Evolutionary conservation across 257 asterid species (phyloP), one percentile per base, ranked within the genome.

Genomic region (Paraleonurus japonicus): DNA sequence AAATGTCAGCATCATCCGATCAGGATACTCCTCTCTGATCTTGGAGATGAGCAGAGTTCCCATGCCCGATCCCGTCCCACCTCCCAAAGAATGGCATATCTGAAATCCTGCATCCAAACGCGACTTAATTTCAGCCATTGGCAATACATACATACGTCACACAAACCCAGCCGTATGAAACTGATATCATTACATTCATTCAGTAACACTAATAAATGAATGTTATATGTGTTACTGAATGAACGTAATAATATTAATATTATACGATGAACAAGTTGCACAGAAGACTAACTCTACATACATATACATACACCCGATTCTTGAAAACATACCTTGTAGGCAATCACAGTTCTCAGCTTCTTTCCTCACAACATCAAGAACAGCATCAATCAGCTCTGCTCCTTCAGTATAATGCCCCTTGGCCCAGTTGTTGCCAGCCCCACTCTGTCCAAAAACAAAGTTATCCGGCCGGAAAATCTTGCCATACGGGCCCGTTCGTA

Each of bases 11-110:
- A 88, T 88, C 96, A 88, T 86, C 32, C 96, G 68, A 43, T 88
- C 92, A 0, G 95, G 92, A 23, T 88, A 88, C 78, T 88, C 95
- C 72, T 88, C 95, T 65, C 92, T 81, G 81, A 88, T 88, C 87
- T 88, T 88, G 1, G 95, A 86, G 37, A 88, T 84, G 60, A 88
- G 79, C 43, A 88, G 67, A 5, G 92, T 88, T 19, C 95, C 92
- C 92, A 88, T 88, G 39, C 95, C 92, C 0, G 95, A 88, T 64
- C 95, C 95, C 4, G 92, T 88, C 2, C 90, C 92, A 33, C 92
- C 90, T 70, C 92, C 95, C 50, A 88, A 81, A 7, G 95, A 88
- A 54, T 88, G 95, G 75, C 92, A 88, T 54, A 88, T 20, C 79
- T 88, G 95, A 72, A 88, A 88, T 41, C 95, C 92, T 88, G 63